Evolutionary conservation across 75 land plant genomes (phyloP).

Genomic region (Cunninghamia lanceolata): DNA sequence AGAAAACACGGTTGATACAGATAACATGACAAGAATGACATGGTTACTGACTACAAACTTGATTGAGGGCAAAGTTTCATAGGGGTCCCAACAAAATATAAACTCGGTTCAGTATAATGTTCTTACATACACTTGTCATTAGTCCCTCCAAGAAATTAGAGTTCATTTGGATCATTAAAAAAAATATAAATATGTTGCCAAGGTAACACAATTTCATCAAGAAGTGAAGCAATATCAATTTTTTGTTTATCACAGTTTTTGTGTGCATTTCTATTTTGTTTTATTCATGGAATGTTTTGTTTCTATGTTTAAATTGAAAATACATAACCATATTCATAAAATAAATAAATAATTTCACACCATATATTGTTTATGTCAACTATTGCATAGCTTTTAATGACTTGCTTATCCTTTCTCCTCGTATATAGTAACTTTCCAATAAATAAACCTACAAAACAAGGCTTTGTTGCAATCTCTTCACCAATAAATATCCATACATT

Average conservation of each 20-base stretch:
- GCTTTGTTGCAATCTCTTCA: neutral
- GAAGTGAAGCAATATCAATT: neutral
- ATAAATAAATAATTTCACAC: neutral
- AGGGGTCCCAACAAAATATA: neutral
- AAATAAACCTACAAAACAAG: neutral
- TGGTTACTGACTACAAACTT: too few species aligned
- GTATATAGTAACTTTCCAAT: too few species aligned
- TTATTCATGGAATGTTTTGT: neutral
- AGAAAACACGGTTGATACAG: neutral
- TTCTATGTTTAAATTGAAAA: neutral
- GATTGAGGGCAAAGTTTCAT: too few species aligned
- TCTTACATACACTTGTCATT: neutral
- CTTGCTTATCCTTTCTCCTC: neutral
- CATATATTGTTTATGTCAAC: neutral
- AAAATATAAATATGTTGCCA: neutral
- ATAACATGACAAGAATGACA: neutral
- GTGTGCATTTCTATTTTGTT: neutral
- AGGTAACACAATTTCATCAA: neutral
- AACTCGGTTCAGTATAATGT: neutral
- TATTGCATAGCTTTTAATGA: neutral
- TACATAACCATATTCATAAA: too few species aligned
- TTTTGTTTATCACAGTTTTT: neutral
- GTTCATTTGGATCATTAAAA: neutral
- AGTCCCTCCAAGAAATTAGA: neutral
- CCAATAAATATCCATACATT: neutral